Conservation (phyloP, 2,329 filamentous ascomycete species). For the Colletotrichum sp. region DNA sequence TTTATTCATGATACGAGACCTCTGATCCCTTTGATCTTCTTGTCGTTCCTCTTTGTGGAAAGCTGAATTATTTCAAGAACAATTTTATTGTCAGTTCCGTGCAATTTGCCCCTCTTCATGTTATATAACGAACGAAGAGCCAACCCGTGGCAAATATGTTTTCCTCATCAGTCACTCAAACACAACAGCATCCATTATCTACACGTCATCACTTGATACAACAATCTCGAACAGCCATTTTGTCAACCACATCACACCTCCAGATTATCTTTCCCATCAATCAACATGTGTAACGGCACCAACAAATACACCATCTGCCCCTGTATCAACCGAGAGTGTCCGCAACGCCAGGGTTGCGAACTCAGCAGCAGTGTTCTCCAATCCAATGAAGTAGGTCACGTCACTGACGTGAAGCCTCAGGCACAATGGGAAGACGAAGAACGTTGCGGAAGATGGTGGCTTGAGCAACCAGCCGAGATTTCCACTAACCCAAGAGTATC, state of each 20-base stretch:
- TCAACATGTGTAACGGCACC: background rate
- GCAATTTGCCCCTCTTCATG: background rate
- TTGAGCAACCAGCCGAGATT: background rate
- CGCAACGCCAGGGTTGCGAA: background rate
- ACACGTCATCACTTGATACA: background rate
- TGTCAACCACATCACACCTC: background rate
- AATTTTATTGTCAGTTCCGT: background rate
- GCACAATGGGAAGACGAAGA: background rate
- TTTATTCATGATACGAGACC: background rate
- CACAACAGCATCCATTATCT: background rate
- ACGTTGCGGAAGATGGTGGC: background rate
- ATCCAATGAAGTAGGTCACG: background rate
- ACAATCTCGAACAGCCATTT: background rate
- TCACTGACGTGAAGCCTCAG: background rate
- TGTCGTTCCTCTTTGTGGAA: background rate
- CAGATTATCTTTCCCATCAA: background rate
- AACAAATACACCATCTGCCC: background rate
- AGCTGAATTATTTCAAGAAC: background rate
- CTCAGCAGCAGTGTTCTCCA: background rate
- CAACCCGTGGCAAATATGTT: background rate
- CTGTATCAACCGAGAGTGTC: background rate
- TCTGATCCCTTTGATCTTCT: background rate
- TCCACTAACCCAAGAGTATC: background rate
- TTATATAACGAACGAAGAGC: background rate
- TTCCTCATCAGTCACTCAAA: background rate